Evolutionary conservation across 805 yeast species (phyloP).

Genomic region (Kodamaea lidongshanica): DNA sequence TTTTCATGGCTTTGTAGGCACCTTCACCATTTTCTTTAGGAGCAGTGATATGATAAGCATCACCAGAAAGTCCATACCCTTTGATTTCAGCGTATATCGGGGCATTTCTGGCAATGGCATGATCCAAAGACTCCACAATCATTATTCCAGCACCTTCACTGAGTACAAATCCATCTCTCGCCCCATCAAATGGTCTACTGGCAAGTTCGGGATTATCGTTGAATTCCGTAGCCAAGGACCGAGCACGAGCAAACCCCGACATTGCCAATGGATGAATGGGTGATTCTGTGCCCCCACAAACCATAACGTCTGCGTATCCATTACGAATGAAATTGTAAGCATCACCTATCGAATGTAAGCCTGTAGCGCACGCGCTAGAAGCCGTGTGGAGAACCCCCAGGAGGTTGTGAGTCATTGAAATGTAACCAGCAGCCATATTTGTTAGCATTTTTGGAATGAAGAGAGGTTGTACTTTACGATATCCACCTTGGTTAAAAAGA

Average conservation of each 20-base stretch:
- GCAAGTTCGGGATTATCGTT: conserved; percentile 60
- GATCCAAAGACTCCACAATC: conserved; percentile 69
- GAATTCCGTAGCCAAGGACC: conserved; percentile 61
- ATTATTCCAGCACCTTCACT: conserved; percentile 90
- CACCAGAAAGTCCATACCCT: conserved; percentile 91
- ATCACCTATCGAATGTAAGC: conserved; percentile 89
- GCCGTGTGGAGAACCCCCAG: conserved; percentile 85
- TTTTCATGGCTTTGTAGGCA: conserved; percentile 73
- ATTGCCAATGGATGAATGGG: conserved; percentile 79
- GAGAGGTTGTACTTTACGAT: conserved; percentile 72
- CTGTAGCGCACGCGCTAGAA: conserved; percentile 96
- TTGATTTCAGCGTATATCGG: conserved; percentile 71
- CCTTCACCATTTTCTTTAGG: conserved; percentile 82
- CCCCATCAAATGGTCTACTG: conserved; percentile 80
- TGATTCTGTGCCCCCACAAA: conserved; percentile 94
- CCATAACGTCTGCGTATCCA: conserved; percentile 78
- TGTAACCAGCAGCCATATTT: conserved; percentile 93
- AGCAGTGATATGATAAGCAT: conserved; percentile 89
- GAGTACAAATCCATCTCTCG: conserved; percentile 80
- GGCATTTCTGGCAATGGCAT: conserved; percentile 56
- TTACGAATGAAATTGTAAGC: conserved; percentile 74
- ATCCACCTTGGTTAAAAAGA: conserved; percentile 45
- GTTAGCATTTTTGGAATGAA: conserved; percentile 78
- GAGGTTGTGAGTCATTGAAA: conserved; percentile 70
- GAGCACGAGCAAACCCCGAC: conserved; percentile 88